Conservation (phyloP, 768 basidiomycete species). For the Pholiota conissans region DNA sequence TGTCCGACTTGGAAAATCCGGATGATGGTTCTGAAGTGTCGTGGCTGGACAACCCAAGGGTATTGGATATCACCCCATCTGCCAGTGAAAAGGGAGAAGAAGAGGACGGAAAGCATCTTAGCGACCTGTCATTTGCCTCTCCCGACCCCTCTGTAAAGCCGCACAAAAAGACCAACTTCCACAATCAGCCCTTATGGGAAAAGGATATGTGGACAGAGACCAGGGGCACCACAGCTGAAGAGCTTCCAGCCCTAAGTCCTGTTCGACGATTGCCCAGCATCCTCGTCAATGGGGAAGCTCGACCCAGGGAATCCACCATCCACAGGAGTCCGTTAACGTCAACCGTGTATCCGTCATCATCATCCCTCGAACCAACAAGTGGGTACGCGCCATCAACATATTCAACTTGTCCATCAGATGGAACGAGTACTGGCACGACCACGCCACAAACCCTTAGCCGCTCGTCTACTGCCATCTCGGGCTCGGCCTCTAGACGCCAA, state of each 20-base stretch:
- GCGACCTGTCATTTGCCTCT: not conserved
- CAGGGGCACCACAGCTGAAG: not conserved
- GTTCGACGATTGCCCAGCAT: not conserved
- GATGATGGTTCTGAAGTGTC: not conserved
- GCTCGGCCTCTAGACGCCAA: not conserved
- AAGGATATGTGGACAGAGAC: not conserved
- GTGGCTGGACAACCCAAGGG: not conserved
- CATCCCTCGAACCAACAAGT: not conserved
- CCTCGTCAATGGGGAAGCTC: not conserved
- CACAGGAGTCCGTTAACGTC: too few species aligned
- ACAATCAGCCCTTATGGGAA: not conserved
- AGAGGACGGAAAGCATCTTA: not conserved
- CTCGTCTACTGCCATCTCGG: not conserved
- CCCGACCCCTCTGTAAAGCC: not conserved
- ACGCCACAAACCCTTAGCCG: not conserved
- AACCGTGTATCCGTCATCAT: not conserved
- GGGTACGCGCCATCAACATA: conserved; percentile 9
- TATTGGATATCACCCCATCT: not conserved
- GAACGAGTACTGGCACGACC: not conserved
- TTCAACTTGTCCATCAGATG: not conserved
- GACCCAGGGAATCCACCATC: not conserved
- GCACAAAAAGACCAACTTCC: not conserved
- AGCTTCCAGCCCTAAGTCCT: not conserved
- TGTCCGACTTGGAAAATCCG: not conserved
- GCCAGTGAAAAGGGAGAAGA: not conserved